Percentiles rank a stretch among this genome's conserved stretches.
These are phyloP conservation scores for Camellia oleifera DNA, from an alignment of 179 eudicot species.

Conservation along the genomic window DNA sequence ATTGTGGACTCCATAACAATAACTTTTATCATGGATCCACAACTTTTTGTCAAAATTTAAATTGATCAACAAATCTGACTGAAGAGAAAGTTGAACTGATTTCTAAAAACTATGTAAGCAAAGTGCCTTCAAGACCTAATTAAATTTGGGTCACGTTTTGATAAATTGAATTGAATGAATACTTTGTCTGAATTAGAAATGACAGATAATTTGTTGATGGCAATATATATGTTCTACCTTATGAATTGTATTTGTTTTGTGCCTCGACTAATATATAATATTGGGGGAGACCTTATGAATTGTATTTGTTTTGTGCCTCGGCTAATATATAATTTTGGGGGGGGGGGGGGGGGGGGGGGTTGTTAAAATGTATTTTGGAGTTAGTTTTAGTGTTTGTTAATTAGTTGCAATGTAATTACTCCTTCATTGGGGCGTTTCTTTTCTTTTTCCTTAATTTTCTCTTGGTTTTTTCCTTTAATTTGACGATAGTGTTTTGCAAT, in stretches of 20 bases:
- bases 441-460: neutral
- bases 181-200: neutral
- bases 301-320: neutral
- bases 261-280: neutral
- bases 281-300: constrained; percentile 4
- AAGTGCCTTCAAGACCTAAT: no score
- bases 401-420: neutral
- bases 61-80: neutral
- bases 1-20: no score
- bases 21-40: no score
- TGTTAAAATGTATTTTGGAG: neutral
- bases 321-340: neutral
- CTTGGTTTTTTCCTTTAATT: neutral
- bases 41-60: no score
- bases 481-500: constrained; percentile 5
- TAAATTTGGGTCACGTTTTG: neutral
- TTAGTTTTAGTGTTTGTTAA: constrained; percentile 2
- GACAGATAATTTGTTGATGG: neutral
- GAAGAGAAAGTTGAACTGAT: neutral
- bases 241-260: neutral
- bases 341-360: neutral
- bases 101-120: no score
- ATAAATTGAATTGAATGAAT: neutral
- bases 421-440: neutral
- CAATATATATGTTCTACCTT: neutral